A percentile compares a stretch with the other conserved stretches of the same genome.
Conservation (phyloP, 345 rosid species). For the Mangifera indica region DNA sequence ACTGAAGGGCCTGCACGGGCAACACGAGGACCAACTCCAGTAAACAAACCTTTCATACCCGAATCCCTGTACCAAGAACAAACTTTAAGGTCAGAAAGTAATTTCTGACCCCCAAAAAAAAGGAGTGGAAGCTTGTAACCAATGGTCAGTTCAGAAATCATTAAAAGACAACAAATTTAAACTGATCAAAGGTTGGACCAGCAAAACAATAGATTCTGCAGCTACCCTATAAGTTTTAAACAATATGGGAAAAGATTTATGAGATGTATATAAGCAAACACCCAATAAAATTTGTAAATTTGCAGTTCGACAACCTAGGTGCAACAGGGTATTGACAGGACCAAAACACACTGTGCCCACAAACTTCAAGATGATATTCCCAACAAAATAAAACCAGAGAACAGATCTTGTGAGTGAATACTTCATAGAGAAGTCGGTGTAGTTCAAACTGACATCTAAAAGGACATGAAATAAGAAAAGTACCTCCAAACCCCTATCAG, state of each 20-base stretch:
- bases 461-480: slow-evolving; percentile 1
- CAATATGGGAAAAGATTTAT: not conserved
- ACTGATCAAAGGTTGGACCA: too few relatives aligned
- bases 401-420: not conserved
- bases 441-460: not conserved
- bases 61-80: slow-evolving; percentile 59
- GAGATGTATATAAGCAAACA: not conserved
- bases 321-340: not conserved
- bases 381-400: not conserved
- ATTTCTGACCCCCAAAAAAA: too few relatives aligned
- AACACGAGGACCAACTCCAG: slow-evolving; percentile 91
- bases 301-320: too few relatives aligned
- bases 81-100: not conserved
- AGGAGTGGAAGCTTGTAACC: not conserved
- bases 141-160: too few relatives aligned
- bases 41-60: slow-evolving; percentile 78
- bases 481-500: slow-evolving; percentile 89
- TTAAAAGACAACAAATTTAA: not conserved
- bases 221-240: not conserved
- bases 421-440: not conserved
- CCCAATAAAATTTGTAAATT: not conserved
- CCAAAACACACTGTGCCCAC: not conserved
- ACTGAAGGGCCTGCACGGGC: slow-evolving; percentile 94
- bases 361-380: not conserved
- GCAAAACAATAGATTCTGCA: not conserved